These are phyloP conservation scores for Heimioporus sp. DNA, from an alignment of 768 basidiomycete species.

Conservation along the genomic window DNA sequence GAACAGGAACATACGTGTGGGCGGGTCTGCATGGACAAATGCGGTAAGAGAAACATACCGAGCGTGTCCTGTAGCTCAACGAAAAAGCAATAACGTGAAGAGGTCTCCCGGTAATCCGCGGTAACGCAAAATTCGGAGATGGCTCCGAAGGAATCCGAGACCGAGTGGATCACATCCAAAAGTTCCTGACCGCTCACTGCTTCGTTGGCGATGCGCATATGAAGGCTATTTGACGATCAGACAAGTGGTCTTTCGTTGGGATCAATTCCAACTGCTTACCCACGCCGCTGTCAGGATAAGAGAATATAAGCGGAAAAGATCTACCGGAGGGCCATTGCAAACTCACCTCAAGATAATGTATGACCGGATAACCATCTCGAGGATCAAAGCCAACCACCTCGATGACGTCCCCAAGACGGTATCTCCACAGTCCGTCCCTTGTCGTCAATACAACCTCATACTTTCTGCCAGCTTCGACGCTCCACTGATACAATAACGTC, in stretches of 20 bases:
- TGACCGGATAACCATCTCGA: conserved; percentile 17
- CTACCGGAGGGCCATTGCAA: neutral
- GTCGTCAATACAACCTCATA: conserved; percentile 24
- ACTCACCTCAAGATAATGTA: conserved; percentile 24
- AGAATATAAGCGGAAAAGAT: neutral
- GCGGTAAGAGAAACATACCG: conserved; percentile 1
- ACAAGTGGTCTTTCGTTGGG: neutral
- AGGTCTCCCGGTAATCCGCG: conserved; percentile 15
- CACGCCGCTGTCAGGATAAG: conserved; percentile 12
- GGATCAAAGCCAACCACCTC: conserved; percentile 23
- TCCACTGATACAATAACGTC: conserved; percentile 15
- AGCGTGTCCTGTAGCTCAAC: conserved; percentile 12
- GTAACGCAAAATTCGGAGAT: conserved; percentile 23
- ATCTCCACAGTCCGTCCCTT: conserved; percentile 26
- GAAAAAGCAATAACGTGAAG: conserved; percentile 19
- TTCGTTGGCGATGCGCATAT: conserved; percentile 22
- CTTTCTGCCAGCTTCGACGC: conserved; percentile 12
- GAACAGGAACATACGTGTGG: neutral
- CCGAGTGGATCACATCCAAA: conserved; percentile 11
- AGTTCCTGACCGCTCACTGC: conserved; percentile 23
- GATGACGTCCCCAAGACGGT: conserved; percentile 20
- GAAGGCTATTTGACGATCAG: neutral
- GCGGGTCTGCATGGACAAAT: neutral
- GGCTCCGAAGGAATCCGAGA: conserved; percentile 12
- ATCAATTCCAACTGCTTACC: conserved; percentile 7